Percentiles rank a stretch among this genome's conserved stretches.
Conservation (phyloP, 2,329 filamentous ascomycete genomes). For the Ceratocystis cubensis region DNA sequence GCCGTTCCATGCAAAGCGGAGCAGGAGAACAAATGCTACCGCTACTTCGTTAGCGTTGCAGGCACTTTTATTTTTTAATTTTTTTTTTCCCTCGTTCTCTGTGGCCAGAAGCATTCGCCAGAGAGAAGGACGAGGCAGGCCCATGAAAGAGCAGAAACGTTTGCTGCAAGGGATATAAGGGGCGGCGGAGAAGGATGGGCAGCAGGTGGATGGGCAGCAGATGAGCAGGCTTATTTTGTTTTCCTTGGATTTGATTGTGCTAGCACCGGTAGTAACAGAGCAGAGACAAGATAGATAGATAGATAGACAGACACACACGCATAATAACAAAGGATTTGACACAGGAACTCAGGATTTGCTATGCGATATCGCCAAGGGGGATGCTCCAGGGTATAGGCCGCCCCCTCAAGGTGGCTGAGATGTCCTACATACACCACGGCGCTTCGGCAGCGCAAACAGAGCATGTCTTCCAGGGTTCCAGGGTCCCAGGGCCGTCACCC, state of each 20-base stretch:
- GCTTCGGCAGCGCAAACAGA: background rate
- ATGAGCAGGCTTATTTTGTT: no score
- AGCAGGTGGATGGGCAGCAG: background rate
- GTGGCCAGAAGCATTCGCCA: no score
- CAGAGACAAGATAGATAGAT: background rate
- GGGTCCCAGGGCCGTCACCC: background rate
- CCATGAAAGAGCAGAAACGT: background rate
- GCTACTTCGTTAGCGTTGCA: no score
- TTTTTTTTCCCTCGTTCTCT: no score
- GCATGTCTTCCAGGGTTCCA: background rate
- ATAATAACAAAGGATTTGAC: background rate
- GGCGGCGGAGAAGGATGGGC: background rate
- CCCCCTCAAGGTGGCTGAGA: background rate
- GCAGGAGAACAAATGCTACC: background rate
- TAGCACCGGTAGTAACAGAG: background rate
- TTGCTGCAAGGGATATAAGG: slow-evolving; percentile 2
- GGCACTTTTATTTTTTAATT: no score
- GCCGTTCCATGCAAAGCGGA: background rate
- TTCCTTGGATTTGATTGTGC: no score
- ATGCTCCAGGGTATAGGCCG: background rate
- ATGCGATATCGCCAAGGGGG: background rate
- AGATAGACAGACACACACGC: background rate
- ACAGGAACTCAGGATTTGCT: background rate
- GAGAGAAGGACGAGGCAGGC: background rate
- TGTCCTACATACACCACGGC: background rate